Evolutionary conservation across 1,284 basidiomycete species (phyloP).

Genomic region (Puccinia novopanici): DNA sequence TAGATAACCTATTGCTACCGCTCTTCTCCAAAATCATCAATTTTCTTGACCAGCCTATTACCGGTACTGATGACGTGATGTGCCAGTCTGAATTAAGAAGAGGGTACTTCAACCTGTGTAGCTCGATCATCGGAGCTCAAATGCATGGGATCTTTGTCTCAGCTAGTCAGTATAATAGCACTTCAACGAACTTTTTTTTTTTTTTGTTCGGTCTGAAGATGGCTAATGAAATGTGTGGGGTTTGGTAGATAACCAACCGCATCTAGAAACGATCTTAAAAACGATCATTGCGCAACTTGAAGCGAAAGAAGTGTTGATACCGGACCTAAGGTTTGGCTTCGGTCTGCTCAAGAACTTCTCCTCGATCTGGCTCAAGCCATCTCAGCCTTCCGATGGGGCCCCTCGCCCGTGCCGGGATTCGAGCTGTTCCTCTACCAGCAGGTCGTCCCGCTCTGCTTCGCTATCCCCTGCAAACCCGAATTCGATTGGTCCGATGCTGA

Average conservation of each 20-base stretch:
- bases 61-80: conserved; percentile 86
- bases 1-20: conserved; percentile 87
- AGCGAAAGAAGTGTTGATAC: conserved; percentile 68
- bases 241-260: conserved; percentile 72
- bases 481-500: conserved; percentile 90
- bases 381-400: conserved; percentile 54
- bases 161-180: conserved; percentile 67
- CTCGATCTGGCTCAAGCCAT: conserved; percentile 70
- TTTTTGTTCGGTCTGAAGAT: neutral
- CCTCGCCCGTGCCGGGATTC: conserved; percentile 76
- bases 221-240: neutral
- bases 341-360: conserved; percentile 73
- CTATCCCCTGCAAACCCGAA: conserved; percentile 73
- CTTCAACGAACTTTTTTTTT: conserved; percentile 22
- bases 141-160: conserved; percentile 84
- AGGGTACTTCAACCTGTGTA: conserved; percentile 83
- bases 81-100: conserved; percentile 83
- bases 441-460: conserved; percentile 78
- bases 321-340: conserved; percentile 78
- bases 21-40: conserved; percentile 79
- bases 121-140: conserved; percentile 76
- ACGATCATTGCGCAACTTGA: conserved; percentile 67
- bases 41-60: conserved; percentile 77
- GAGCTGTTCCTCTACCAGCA: conserved; percentile 89
- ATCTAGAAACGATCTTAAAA: conserved; percentile 76